Evolutionary conservation across 768 basidiomycete genomes (phyloP).

Genomic region (Leucosporidium creatinivorum): DNA sequence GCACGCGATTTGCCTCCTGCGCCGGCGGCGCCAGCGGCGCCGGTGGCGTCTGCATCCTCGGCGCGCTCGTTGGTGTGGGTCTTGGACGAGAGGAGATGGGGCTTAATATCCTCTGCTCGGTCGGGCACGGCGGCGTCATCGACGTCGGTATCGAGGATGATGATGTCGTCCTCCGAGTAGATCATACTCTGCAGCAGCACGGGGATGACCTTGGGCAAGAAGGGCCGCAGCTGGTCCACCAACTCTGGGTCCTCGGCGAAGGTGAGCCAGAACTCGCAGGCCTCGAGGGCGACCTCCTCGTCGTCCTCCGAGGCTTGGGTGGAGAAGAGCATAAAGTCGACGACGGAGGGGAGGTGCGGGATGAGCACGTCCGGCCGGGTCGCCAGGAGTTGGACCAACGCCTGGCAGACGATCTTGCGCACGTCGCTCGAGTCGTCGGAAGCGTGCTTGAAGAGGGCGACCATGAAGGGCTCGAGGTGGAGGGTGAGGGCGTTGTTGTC

Average conservation of each 20-base stretch:
- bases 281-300: conserved; percentile 87
- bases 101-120: conserved; percentile 92
- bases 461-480: conserved; percentile 89
- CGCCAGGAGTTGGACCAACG: conserved; percentile 83
- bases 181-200: conserved; percentile 95
- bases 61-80: conserved; percentile 70
- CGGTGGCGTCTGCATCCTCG: conserved; percentile 47
- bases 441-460: conserved; percentile 86
- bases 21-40: too few relatives aligned
- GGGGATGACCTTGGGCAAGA: conserved; percentile 84
- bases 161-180: conserved; percentile 90
- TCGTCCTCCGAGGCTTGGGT: conserved; percentile 69
- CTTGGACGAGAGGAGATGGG: conserved; percentile 72
- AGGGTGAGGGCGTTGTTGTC: conserved; percentile 66
- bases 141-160: conserved; percentile 85
- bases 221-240: conserved; percentile 70
- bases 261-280: conserved; percentile 99
- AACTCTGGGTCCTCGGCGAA: conserved; percentile 94
- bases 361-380: conserved; percentile 92
- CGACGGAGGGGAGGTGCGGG: conserved; percentile 90
- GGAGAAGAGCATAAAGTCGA: conserved; percentile 97
- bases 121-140: conserved; percentile 76
- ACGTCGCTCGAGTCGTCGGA: conserved; percentile 90
- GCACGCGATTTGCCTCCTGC: conserved; percentile 10
- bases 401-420: conserved; percentile 90